Evolutionary conservation across 306 rosid genomes (phyloP).

Genomic region (Acacia confusa): DNA sequence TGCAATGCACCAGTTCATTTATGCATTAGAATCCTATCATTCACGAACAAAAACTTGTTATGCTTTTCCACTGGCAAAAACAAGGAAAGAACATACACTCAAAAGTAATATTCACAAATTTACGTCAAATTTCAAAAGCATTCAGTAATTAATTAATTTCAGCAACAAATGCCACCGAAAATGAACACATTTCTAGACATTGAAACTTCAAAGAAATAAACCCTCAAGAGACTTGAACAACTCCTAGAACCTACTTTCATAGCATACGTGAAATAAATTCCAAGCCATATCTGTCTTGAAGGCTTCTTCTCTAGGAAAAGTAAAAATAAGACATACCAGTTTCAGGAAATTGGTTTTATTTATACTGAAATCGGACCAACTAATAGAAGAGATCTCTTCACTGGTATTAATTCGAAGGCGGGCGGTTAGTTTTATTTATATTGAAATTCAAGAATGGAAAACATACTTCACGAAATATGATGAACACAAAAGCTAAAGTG

Average conservation of each 20-base stretch:
- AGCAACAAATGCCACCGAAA: slow-evolving; percentile 22
- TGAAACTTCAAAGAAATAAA: slow-evolving; percentile 20
- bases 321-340: slow-evolving; percentile 32
- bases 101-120: neutral
- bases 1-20: slow-evolving; percentile 14
- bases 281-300: slow-evolving; percentile 16
- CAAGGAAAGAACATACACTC: slow-evolving; percentile 2
- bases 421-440: no score
- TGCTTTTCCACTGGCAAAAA: neutral
- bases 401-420: no score
- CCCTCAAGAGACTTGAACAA: slow-evolving; percentile 18
- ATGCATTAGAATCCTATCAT: slow-evolving; percentile 16
- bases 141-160: slow-evolving; percentile 17
- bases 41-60: slow-evolving; percentile 18
- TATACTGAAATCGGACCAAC: no score
- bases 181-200: neutral
- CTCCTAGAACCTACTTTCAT: slow-evolving; percentile 10
- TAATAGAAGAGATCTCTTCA: no score
- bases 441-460: no score
- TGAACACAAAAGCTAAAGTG: no score
- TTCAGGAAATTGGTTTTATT: neutral
- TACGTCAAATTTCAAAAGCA: slow-evolving; percentile 15
- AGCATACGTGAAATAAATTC: slow-evolving; percentile 11
- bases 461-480: no score
- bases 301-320: slow-evolving; percentile 35